A percentile compares a stretch with the other conserved stretches of the same genome.
Conservation (phyloP, 345 rosid genomes). For the Leavenworthia alabamica region DNA sequence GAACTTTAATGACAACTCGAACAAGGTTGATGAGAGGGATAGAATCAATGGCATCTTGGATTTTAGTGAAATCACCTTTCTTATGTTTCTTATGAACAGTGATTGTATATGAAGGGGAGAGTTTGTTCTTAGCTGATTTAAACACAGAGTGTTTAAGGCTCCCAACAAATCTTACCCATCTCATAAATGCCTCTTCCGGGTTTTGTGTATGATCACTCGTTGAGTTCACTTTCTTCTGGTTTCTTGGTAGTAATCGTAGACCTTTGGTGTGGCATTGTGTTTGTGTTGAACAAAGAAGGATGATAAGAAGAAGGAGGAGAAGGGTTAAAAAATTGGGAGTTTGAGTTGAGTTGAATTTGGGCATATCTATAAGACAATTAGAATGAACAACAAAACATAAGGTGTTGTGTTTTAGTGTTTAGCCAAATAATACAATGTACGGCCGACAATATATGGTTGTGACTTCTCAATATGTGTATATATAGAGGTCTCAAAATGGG, state of each 20-base stretch:
- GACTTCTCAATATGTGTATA: slow-evolving; percentile 5
- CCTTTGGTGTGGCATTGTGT: slow-evolving; percentile 66
- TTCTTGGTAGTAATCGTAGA: slow-evolving; percentile 35
- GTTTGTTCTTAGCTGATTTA: slow-evolving; percentile 75
- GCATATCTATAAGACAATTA: slow-evolving; percentile 28
- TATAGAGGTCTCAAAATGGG: too few relatives aligned
- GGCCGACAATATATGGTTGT: slow-evolving; percentile 18
- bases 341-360: slow-evolving; percentile 24
- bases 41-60: slow-evolving; percentile 91
- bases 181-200: slow-evolving; percentile 82
- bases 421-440: slow-evolving; percentile 26
- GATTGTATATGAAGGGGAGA: slow-evolving; percentile 67
- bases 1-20: slow-evolving; percentile 86
- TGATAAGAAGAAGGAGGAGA: too few relatives aligned
- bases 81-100: slow-evolving; percentile 55
- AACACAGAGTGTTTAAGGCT: slow-evolving; percentile 69
- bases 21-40: slow-evolving; percentile 77
- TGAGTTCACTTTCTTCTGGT: slow-evolving; percentile 37
- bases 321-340: slow-evolving; percentile 3
- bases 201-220: slow-evolving; percentile 40
- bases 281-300: slow-evolving; percentile 33
- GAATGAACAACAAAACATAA: neutral
- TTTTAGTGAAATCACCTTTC: slow-evolving; percentile 69
- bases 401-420: slow-evolving; percentile 14
- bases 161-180: slow-evolving; percentile 88